Evolutionary conservation across 169 alveolate species (phyloP).

Genomic region (Toxoplasma gondii): DNA sequence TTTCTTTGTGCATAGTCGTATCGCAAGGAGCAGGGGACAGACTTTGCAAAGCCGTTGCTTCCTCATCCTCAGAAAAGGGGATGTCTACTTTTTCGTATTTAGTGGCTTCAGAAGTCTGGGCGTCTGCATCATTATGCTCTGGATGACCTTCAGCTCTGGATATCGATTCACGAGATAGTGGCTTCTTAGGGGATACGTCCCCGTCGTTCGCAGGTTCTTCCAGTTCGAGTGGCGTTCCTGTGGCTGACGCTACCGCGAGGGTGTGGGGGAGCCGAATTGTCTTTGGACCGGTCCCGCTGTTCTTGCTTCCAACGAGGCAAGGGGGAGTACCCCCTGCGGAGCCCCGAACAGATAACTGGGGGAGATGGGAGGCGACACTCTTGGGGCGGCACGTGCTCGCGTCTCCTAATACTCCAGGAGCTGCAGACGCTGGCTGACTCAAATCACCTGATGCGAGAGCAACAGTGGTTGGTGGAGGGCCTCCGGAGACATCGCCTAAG

Average conservation of each 20-base stretch:
- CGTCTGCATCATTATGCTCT: not conserved
- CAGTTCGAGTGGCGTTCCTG: not conserved
- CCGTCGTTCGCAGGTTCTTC: not conserved
- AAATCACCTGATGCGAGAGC: not conserved
- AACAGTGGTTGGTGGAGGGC: not conserved
- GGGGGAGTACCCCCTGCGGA: too few relatives aligned
- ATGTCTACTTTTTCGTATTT: not conserved
- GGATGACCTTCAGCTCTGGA: not conserved
- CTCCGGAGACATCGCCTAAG: conserved; percentile 4
- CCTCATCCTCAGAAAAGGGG: not conserved
- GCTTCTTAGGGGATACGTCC: not conserved
- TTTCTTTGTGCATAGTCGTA: too few relatives aligned
- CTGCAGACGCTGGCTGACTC: not conserved
- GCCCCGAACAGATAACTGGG: not conserved
- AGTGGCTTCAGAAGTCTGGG: not conserved
- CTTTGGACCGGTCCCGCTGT: not conserved
- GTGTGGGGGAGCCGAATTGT: not conserved
- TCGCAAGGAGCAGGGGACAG: not conserved
- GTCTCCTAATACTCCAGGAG: not conserved
- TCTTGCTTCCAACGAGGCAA: too few relatives aligned
- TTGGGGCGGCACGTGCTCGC: not conserved
- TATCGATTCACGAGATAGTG: not conserved
- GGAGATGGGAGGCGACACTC: not conserved
- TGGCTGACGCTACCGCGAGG: not conserved
- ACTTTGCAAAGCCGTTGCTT: too few relatives aligned